A percentile compares a stretch with the other conserved stretches of the same genome.
phyloP scores from a whole-genome alignment of 768 basidiomycete genomes.

The Serendipita indica region DNA sequence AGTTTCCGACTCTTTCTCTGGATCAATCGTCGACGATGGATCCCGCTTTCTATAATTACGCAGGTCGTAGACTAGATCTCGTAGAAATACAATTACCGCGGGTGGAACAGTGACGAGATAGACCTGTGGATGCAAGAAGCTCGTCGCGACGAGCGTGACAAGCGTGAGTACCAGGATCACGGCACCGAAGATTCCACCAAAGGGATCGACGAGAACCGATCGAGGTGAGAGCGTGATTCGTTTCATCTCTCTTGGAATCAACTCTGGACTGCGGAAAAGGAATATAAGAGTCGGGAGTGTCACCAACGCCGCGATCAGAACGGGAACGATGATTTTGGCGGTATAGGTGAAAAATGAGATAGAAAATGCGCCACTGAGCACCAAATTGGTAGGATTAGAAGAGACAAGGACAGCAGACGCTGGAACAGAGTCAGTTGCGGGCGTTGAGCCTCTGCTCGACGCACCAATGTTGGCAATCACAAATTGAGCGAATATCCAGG shows the following conservation, averaged over 20 bases:
- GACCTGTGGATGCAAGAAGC: conserved; percentile 61
- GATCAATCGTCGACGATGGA: too few relatives aligned
- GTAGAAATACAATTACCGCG: conserved; percentile 51
- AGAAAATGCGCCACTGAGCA: conserved; percentile 74
- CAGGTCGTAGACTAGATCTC: conserved; percentile 35
- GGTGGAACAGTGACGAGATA: conserved; percentile 80
- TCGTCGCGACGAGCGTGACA: conserved; percentile 57
- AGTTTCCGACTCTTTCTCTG: too few relatives aligned
- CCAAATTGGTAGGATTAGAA: conserved; percentile 88
- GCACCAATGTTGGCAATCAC: conserved; percentile 22
- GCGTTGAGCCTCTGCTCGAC: too few relatives aligned
- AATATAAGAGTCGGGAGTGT: conserved; percentile 43
- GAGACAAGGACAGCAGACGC: conserved; percentile 51
- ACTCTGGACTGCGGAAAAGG: conserved; percentile 42
- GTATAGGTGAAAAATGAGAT: conserved; percentile 67
- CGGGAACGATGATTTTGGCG: conserved; percentile 70
- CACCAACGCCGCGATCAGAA: conserved; percentile 45
- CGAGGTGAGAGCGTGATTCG: conserved; percentile 26
- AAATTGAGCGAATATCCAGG: conserved; percentile 33
- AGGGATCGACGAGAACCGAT: conserved; percentile 53
- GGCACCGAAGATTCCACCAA: conserved; percentile 61
- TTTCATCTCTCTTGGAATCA: conserved; percentile 35
- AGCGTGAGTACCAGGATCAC: conserved; percentile 52
- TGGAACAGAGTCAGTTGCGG: too few relatives aligned
- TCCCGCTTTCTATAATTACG: neutral